Percentiles rank a stretch among this genome's conserved stretches.
These are phyloP conservation scores for Phytopythium litorale DNA, from an alignment of 352 stramenopile genomes.

Conservation along the genomic window DNA sequence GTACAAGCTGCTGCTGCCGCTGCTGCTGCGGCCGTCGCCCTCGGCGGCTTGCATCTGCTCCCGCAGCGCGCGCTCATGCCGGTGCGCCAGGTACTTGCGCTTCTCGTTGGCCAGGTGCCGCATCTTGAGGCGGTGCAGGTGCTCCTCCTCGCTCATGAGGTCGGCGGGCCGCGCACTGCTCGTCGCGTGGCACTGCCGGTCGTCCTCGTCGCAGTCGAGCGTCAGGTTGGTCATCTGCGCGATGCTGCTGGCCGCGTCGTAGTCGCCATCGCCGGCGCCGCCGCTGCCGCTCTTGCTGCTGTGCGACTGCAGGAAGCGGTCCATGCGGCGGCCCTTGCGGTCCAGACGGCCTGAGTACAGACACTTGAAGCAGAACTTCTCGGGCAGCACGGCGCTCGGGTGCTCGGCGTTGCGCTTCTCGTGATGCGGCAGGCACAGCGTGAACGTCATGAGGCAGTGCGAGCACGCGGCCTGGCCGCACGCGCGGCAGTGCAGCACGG, in stretches of 20 bases:
- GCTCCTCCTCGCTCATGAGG: constrained; percentile 14
- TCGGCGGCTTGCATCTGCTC: constrained; percentile 8
- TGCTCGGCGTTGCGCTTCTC: constrained; percentile 52
- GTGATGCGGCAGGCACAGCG: constrained; percentile 48
- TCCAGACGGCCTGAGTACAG: constrained; percentile 50
- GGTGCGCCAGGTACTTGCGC: constrained; percentile 24
- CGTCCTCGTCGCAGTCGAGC: constrained; percentile 16
- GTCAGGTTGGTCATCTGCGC: constrained; percentile 11
- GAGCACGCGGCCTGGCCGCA: constrained; percentile 72
- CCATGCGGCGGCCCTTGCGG: constrained; percentile 43
- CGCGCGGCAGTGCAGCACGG: constrained; percentile 71
- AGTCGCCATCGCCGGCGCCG: constrained; percentile 2
- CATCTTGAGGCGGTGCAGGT: constrained; percentile 27
- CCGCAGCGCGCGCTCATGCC: constrained; percentile 9
- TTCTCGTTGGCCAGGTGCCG: constrained; percentile 33
- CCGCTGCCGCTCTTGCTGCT: constrained; percentile 10
- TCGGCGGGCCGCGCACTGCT: background rate
- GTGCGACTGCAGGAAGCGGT: constrained; percentile 24
- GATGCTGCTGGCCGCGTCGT: background rate
- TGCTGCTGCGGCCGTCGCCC: constrained; percentile 11
- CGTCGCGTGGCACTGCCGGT: constrained; percentile 1
- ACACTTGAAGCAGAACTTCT: constrained; percentile 63
- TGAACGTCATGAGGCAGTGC: constrained; percentile 60
- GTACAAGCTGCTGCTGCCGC: constrained; percentile 1
- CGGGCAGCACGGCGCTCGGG: constrained; percentile 57